Evolutionary conservation across 345 rosid genomes (phyloP), one percentile per base, ranked within the genome.

Genomic region (Syzygium aromaticum): DNA sequence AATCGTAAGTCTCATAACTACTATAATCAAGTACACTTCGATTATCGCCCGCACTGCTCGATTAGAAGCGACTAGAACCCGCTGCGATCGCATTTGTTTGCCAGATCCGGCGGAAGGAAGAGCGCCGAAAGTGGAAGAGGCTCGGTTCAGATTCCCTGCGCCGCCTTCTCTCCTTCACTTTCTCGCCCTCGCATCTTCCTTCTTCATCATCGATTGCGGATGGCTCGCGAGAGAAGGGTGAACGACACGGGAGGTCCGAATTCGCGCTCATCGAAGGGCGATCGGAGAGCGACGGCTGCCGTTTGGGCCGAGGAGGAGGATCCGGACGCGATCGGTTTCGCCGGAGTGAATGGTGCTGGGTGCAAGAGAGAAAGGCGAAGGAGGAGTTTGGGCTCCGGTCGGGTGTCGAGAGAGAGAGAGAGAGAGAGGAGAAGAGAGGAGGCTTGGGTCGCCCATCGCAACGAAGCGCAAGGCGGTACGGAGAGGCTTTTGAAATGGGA

Each of bases 111-210:
- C 83, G 27, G 94, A 87, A 64, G 94, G 93, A 85, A 90, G 89
- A 63, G 91, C 94, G 14, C 98, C 99, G 28, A 94, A 92, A 3
- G 96, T 61, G 67, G 93, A 89, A 11, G 99, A 93, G 84, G 91
- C 27, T 92, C 85, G 84, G 10, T 30, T 87, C 87, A 7, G 91
- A 86, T 77, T 92, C 92, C 77, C 87, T 91, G 30, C 90, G 91
- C 53, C 85, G 91, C 84, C 90, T 92, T 57, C 90, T 91, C 87
- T 89, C 91, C 89, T 92, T 90, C 61, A 92, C 91, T 59, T 92
- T 92, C 14, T 91, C 93, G 8, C 93, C 93, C 8, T 92, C 88
- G 19, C 95, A 7, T 43, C 91, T 92, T 0, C 94, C 93, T 0
- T 93, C 94, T 2, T 88, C 93, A 15, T 89, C 91, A 46, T 86